Conservation (phyloP, 441 rosid species). For the Erodium moschatum region DNA sequence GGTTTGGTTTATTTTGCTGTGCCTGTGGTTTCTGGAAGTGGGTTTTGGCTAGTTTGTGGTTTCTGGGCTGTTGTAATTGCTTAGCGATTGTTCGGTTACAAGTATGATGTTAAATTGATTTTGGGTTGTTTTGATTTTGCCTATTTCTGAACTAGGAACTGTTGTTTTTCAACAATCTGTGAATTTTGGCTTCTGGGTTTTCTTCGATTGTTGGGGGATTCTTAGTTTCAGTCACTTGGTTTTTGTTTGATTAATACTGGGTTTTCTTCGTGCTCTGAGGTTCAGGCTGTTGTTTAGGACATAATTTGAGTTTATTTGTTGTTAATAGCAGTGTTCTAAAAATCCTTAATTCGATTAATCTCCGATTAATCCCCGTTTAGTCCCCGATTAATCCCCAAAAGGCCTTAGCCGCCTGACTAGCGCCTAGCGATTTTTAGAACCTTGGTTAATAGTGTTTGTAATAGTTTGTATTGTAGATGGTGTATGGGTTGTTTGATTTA, state of each 20-base stretch:
- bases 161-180: background rate
- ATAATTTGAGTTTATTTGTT: background rate
- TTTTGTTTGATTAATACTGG: background rate
- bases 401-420: no score
- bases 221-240: background rate
- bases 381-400: no score
- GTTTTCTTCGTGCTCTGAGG: background rate
- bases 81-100: background rate
- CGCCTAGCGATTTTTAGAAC: no score
- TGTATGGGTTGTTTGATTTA: background rate
- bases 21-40: background rate
- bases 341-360: no score
- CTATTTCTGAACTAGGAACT: background rate
- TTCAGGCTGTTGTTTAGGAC: background rate
- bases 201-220: background rate
- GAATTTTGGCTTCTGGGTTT: background rate
- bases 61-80: background rate
- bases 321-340: no score
- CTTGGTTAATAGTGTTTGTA: no score
- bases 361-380: no score
- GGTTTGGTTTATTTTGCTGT: no score
- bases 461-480: background rate
- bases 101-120: background rate
- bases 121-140: conserved; percentile 1
- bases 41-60: background rate